Evolutionary conservation across 2,329 filamentous ascomycete species (phyloP).

Genomic region (Aspergillus cejpii): DNA sequence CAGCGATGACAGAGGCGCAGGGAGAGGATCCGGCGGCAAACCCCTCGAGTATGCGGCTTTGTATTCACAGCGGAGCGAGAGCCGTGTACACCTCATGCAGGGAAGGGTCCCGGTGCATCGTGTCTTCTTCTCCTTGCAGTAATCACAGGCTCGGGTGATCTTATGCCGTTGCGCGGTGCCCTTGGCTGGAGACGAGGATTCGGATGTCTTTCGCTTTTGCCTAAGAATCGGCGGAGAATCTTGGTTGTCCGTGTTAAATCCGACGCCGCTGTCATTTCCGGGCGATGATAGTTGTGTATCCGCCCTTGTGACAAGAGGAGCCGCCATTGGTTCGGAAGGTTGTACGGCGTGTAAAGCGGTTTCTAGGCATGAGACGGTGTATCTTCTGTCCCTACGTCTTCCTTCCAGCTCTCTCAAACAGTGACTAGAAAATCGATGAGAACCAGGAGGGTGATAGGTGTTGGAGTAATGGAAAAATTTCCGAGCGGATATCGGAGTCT

Average conservation of each 20-base stretch:
- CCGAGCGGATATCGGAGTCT: conserved; percentile 2
- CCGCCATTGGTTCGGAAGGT: conserved; percentile 5
- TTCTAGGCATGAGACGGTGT: neutral
- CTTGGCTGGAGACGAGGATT: conserved; percentile 16
- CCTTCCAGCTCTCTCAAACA: conserved; percentile 1
- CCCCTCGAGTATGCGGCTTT: conserved; percentile 35
- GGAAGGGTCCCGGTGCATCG: conserved; percentile 35
- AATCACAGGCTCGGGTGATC: conserved; percentile 36
- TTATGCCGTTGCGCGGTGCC: conserved; percentile 25
- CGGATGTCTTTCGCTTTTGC: conserved; percentile 29
- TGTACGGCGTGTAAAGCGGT: neutral
- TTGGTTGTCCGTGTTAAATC: neutral
- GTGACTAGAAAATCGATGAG: neutral
- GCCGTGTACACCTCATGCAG: conserved; percentile 29
- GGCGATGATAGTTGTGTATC: conserved; percentile 1
- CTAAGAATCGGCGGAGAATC: no score
- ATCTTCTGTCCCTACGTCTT: neutral
- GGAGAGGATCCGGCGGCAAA: conserved; percentile 30
- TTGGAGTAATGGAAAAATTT: conserved; percentile 10
- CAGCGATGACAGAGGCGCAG: conserved; percentile 15
- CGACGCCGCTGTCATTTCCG: conserved; percentile 4
- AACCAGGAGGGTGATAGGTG: neutral
- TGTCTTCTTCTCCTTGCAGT: conserved; percentile 36
- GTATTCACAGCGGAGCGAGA: conserved; percentile 31
- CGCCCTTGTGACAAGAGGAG: conserved; percentile 1